phyloP scores from a whole-genome alignment of 805 yeast species.

The Tetrapisispora nanseiensis region DNA sequence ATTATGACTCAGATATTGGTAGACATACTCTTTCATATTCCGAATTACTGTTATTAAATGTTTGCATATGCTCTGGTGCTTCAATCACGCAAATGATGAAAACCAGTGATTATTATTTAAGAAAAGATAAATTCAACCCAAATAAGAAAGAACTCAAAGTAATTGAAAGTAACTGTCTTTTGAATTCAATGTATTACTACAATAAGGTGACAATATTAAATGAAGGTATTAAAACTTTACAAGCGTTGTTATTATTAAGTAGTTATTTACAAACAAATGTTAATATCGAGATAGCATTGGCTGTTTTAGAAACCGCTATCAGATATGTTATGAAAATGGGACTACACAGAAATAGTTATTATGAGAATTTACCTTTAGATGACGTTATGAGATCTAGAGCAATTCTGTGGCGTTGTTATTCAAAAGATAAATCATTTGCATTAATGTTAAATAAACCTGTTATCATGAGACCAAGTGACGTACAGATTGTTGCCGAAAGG shows the following conservation, averaged over 20 bases:
- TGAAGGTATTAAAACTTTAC: conserved; percentile 43
- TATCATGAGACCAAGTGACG: conserved; percentile 14
- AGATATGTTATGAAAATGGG: conserved; percentile 51
- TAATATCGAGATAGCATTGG: conserved; percentile 35
- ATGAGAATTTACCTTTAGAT: conserved; percentile 27
- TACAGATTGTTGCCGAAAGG: conserved; percentile 11
- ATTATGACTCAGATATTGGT: conserved; percentile 9
- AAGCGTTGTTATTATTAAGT: conserved; percentile 42
- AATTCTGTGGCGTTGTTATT: conserved; percentile 40
- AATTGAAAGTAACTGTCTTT: conserved; percentile 26
- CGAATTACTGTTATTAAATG: conserved; percentile 19
- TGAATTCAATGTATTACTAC: conserved; percentile 42
- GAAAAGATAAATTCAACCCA: conserved; percentile 17
- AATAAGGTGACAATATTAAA: conserved; percentile 40
- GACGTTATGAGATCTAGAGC: conserved; percentile 33
- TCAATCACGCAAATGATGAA: conserved; percentile 10
- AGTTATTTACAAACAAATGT: conserved; percentile 28
- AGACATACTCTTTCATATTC: conserved; percentile 15
- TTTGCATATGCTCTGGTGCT: conserved; percentile 17
- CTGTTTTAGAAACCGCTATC: conserved; percentile 37
- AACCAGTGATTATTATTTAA: conserved; percentile 10
- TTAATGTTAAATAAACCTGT: conserved; percentile 18
- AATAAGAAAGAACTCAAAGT: conserved; percentile 16
- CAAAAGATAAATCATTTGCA: conserved; percentile 16
- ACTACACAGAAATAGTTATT: conserved; percentile 41